Evolutionary conservation across 805 yeast genomes (phyloP), one percentile per base, ranked within the genome.

Genomic region (Candida hispaniensis): DNA sequence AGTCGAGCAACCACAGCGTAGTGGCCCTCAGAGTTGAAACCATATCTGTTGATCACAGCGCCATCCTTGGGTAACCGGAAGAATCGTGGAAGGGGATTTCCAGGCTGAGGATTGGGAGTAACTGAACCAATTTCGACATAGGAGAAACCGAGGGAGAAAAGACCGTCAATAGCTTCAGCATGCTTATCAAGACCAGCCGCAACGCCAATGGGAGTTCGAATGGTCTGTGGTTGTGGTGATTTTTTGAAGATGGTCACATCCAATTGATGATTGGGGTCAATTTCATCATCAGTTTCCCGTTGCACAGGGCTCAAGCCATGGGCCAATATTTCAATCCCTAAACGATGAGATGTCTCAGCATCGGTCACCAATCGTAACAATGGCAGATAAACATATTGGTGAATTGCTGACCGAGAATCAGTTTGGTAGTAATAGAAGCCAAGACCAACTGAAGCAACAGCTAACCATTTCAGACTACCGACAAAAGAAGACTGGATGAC

Each of bases 161-260:
- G 64, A 0, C 85, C 61, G 47, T 88, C 96, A 46, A 88, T 73
- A 13, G 82, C 94, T 51, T 83, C 93, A 34, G 82, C 97, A 50
- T 86, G 77, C 59, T 88, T 88, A 57, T 88, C 97, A 44, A 88
- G 69, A 8, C 97, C 97, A 15, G 97, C 97, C 32, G 97, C 96
- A 48, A 86, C 67, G 9, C 96, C 96, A 32, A 88, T 63, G 14
- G 97, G 96, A 39, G 77, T 75, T 13, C 67, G 66, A 51, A 88
- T 59, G 0, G 50, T 60, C 38, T 56, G 30, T 13, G 51, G 46
- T 14, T 43, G 39, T 24, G 54, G 59, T 7, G 49, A 32, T 21
- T 45, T 43, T 5, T 26, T 27, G 32, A 56, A 57, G 10, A 57
- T 44, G 15, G 45, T 40, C 7, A 52, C 52, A 7, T 40, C 28